Percentiles rank a stretch among this genome's conserved stretches.
Conservation (phyloP, 345 rosid genomes). For the Corymbia maculata region DNA sequence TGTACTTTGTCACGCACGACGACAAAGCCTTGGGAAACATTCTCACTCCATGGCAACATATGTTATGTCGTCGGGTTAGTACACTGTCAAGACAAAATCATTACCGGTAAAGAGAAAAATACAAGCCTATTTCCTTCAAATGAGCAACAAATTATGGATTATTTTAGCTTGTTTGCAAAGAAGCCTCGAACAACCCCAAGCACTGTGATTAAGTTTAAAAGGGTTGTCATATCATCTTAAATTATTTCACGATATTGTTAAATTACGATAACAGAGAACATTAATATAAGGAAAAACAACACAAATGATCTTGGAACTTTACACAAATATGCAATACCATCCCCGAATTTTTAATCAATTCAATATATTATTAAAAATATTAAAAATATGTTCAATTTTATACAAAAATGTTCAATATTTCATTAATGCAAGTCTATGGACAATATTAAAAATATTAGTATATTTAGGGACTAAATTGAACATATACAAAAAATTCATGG, state of each 20-base stretch:
- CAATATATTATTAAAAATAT: too few species aligned
- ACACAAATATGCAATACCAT: rapidly evolving
- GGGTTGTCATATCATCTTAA: neutral
- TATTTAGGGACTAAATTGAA: too few species aligned
- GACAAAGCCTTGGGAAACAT: neutral
- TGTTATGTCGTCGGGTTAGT: neutral
- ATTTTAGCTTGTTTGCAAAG: neutral
- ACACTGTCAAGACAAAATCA: neutral
- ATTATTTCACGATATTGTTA: neutral
- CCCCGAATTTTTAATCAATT: too few species aligned
- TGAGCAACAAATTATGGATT: neutral
- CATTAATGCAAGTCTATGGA: too few species aligned
- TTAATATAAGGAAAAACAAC: neutral
- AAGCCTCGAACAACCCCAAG: neutral
- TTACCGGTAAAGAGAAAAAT: neutral
- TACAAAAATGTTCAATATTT: too few species aligned
- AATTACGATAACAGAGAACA: neutral
- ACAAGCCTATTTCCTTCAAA: neutral
- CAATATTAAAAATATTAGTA: rapidly evolving
- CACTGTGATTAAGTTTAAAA: neutral
- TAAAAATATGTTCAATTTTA: rapidly evolving
- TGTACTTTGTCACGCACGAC: neutral
- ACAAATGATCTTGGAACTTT: neutral
- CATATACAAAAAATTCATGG: neutral
- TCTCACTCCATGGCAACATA: neutral